Evolutionary conservation across 2,329 filamentous ascomycete species (phyloP), one percentile per base, ranked within the genome.

Genomic region (Colletotrichum echinochloae): DNA sequence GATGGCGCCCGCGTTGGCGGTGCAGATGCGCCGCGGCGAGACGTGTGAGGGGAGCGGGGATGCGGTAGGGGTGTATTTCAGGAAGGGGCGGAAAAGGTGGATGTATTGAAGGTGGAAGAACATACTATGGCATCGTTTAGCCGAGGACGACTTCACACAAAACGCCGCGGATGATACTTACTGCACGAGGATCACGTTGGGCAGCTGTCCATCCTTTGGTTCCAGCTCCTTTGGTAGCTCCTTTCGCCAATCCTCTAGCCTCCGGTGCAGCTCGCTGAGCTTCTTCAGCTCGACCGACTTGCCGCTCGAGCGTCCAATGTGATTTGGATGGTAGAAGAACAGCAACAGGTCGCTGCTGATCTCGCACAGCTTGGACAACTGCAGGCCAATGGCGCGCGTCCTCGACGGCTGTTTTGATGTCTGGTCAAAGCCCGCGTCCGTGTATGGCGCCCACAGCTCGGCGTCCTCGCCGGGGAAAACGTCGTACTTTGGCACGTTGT

Each of bases 61-160:
- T 1, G 90, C 91, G 8, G 89, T 84, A 59, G 92, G 94, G 3
- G 89, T 92, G 78, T 98, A 98, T 79, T 96, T 97, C 60, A 98
- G 87, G 78, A 98, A 98, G 0, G 96, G 95, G 6, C 95, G 90
- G 84, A 98, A 98, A 5, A 98, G 90, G 77, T 98, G 95, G 71
- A 98, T 97, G 78, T 97, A 97, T 56, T 98, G 90, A 0, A 98
- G 87, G 77, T 98, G 95, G 80, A 95, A 97, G 81, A 98, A 97
- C 95, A 98, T 98, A 83, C 95, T 98, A 76, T 11, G 35, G 20
- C 7, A 73, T 82, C 62, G n/a, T n/a, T n/a, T n/a, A 82, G 74
- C 46, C 0, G 26, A 44, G 20, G 18, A 16, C 5, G 5, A 2
- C 4, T n/a, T 18, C 39, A 2, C 5, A 39, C 1, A 9, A 9